Conservation (phyloP, 2,329 filamentous ascomycete species). For the Penicillium sp. region DNA sequence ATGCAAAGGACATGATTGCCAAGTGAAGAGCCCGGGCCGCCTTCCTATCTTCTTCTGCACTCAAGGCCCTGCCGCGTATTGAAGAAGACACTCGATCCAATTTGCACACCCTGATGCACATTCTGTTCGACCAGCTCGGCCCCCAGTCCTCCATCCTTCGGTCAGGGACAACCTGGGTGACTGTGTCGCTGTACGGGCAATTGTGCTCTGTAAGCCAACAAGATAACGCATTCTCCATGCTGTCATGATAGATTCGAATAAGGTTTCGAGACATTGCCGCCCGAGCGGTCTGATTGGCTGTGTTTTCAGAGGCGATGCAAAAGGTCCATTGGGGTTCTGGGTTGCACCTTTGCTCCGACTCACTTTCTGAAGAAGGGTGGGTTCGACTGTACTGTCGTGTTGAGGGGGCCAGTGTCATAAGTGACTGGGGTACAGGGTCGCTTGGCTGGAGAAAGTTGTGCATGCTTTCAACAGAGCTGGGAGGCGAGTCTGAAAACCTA, state of each 20-base stretch:
- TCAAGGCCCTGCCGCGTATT: slow-evolving; percentile 41
- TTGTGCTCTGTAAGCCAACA: slow-evolving; percentile 49
- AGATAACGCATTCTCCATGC: slow-evolving; percentile 47
- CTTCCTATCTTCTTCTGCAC: slow-evolving; percentile 38
- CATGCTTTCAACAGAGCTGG: not conserved
- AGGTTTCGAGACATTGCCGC: slow-evolving; percentile 41
- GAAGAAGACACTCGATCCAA: slow-evolving; percentile 42
- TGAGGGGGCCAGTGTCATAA: not conserved
- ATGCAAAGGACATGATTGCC: slow-evolving; percentile 48
- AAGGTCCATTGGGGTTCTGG: not conserved
- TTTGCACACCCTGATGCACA: slow-evolving; percentile 47
- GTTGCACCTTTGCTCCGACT: not conserved
- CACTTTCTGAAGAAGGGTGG: not conserved
- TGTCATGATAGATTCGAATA: slow-evolving; percentile 48
- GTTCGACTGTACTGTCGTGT: not conserved
- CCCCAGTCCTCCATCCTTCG: slow-evolving; percentile 33
- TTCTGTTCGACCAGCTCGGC: slow-evolving; percentile 46
- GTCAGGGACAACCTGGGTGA: slow-evolving; percentile 14
- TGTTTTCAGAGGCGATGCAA: slow-evolving; percentile 24
- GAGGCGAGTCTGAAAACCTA: not conserved
- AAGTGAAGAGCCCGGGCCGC: slow-evolving; percentile 45
- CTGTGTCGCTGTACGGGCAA: slow-evolving; percentile 42
- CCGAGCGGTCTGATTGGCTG: slow-evolving; percentile 38
- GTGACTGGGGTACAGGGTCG: not conserved
- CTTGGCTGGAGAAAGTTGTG: not conserved